Conservation (phyloP, 352 stramenopile genomes). For the Globisporangium rhizosaccharum region DNA sequence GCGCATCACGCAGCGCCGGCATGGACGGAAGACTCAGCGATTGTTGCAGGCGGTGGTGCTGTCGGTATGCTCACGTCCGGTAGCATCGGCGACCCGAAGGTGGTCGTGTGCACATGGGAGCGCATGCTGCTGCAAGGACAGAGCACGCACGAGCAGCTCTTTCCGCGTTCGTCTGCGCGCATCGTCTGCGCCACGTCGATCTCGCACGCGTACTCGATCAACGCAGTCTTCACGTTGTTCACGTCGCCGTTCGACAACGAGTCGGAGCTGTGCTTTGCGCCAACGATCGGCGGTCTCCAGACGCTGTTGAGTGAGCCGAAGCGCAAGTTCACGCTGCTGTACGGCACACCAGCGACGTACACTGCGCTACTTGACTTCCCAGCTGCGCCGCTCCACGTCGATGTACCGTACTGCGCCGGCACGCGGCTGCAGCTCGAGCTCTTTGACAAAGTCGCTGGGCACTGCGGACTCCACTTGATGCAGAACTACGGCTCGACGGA, state of each 20-base stretch:
- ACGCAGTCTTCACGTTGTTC: conserved; percentile 76
- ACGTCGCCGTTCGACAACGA: conserved; percentile 53
- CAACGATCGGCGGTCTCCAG: conserved; percentile 41
- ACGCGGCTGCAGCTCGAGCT: conserved; percentile 49
- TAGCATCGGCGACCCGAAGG: conserved; percentile 71
- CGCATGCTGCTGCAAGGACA: conserved; percentile 73
- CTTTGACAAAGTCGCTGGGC: conserved; percentile 39
- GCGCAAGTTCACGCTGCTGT: conserved; percentile 48
- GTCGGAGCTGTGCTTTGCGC: conserved; percentile 70
- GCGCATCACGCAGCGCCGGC: not conserved
- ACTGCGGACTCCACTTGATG: conserved; percentile 67
- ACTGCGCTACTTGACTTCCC: conserved; percentile 52
- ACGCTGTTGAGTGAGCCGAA: conserved; percentile 33
- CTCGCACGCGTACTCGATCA: conserved; percentile 83
- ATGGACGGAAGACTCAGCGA: conserved; percentile 33
- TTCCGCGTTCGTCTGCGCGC: conserved; percentile 48
- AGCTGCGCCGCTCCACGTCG: conserved; percentile 41
- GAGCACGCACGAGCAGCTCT: conserved; percentile 71
- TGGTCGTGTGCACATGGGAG: conserved; percentile 71
- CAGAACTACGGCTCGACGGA: conserved; percentile 88
- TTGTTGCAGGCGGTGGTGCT: conserved; percentile 31
- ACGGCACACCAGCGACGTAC: conserved; percentile 80
- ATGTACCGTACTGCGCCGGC: conserved; percentile 72
- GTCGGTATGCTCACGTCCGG: conserved; percentile 84
- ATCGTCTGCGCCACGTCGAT: conserved; percentile 80